phyloP scores from a whole-genome alignment of 108 stramenopile genomes.

The Cylindrotheca fusiformis region DNA sequence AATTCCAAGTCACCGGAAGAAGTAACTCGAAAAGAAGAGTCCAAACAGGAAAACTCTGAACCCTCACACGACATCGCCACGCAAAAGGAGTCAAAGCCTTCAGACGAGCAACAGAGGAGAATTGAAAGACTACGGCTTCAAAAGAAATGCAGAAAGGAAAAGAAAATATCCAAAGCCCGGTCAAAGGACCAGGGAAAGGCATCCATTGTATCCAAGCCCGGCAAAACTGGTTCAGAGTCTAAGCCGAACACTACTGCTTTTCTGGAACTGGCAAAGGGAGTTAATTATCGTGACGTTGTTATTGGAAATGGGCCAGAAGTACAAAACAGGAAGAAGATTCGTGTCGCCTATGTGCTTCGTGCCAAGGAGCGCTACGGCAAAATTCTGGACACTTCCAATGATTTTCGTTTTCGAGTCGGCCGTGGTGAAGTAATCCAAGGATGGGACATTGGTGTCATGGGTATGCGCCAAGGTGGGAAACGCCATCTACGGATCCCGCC shows the following conservation, averaged over 20 bases:
- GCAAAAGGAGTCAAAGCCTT: too few relatives aligned
- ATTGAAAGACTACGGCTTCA: not conserved
- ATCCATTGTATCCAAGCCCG: not conserved
- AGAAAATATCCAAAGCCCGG: not conserved
- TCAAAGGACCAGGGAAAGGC: not conserved
- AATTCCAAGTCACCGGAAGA: not conserved
- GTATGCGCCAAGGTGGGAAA: slow-evolving; percentile 80
- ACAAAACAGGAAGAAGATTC: slow-evolving; percentile 32
- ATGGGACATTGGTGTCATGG: slow-evolving; percentile 74
- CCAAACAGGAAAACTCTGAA: not conserved
- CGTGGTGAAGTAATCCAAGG: slow-evolving; percentile 73
- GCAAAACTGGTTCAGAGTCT: not conserved
- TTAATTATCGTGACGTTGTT: slow-evolving; percentile 37
- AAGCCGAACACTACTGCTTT: not conserved
- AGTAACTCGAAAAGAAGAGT: not conserved
- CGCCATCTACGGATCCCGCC: slow-evolving; percentile 76
- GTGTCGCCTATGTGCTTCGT: slow-evolving; percentile 39
- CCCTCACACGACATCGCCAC: too few relatives aligned
- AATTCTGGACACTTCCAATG: slow-evolving; percentile 48
- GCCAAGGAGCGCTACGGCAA: slow-evolving; percentile 34
- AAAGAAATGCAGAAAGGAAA: not conserved
- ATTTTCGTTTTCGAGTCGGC: slow-evolving; percentile 55
- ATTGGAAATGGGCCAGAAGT: slow-evolving; percentile 44
- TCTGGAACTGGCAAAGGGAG: slow-evolving; percentile 15
- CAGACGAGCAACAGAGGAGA: too few relatives aligned